These are phyloP conservation scores for Nicotiana benthamiana DNA, from an alignment of 257 asterid genomes.

Conservation along the genomic window DNA sequence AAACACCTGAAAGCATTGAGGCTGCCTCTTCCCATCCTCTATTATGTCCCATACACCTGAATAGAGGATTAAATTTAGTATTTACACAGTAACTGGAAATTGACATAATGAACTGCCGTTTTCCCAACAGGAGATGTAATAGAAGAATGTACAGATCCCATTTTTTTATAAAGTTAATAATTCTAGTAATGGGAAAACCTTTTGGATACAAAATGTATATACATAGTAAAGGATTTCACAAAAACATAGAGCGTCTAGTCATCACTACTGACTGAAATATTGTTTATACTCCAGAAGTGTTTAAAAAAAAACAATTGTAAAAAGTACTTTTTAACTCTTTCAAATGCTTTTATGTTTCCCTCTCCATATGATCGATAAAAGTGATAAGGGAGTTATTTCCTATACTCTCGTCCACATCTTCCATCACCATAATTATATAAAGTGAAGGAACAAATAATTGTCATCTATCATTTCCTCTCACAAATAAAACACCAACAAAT, in stretches of 20 bases:
- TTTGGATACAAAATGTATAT: background rate
- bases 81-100: background rate
- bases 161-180: background rate
- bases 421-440: background rate
- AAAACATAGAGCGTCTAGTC: background rate
- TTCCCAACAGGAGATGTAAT: background rate
- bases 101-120: background rate
- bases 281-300: background rate
- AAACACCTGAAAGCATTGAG: slow-evolving; percentile 67
- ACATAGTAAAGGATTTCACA: background rate
- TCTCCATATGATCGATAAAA: background rate
- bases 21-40: slow-evolving; percentile 99
- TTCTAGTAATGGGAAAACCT: background rate
- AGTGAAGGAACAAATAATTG: background rate
- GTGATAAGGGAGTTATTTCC: background rate
- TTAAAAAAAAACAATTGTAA: background rate
- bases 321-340: background rate
- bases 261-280: background rate
- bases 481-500: background rate
- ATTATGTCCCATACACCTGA: slow-evolving; percentile 99
- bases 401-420: background rate
- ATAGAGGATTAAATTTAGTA: slow-evolving; percentile 4
- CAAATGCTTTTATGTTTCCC: background rate
- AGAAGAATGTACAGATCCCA: background rate
- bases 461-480: background rate